Evolutionary conservation across 495 filamentous ascomycete genomes (phyloP), one percentile per base, ranked within the genome.

Genomic region (Elaphomyces granulatus): DNA sequence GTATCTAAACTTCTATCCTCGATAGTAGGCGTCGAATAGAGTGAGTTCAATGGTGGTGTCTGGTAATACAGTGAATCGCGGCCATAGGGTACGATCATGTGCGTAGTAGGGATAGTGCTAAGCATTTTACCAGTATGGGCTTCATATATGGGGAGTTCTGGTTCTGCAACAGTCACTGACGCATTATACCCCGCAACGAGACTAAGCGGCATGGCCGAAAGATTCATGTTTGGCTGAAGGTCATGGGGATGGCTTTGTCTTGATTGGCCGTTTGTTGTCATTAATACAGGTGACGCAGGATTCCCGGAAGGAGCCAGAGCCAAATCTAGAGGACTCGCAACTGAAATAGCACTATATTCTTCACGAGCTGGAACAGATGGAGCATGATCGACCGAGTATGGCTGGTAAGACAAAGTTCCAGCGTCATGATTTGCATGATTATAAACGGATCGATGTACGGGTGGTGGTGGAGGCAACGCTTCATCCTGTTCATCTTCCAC

Each of bases 131-230:
- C 6, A 28, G 6, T 28, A 6, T 28, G 23, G 12, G 40, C 43
- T 37, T 61, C 59, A 30, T 53, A 37, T 0, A 45, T 49, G 14
- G 44, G 36, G n/a, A 51, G 53, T 33, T 79, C 68, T 2, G 70
- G 59, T 8, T 76, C 66, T 31, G 77, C 74, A 16, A 74, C 71
- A 7, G 70, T 66, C 32, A 73, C 57, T 34, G 46, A 54, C 1
- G 74, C 70, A 49, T 81, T 78, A 45, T 81, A 75, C 2, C 81
- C 81, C 18, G 81, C 72, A 38, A 83, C 74, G 15, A 87, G 59
- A 33, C 78, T 82, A 15, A 74, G 56, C 1, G 81, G 81, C 43
- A 83, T 66, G 8, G 65, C 45, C 8, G 74, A 60, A 4, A 56
- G 47, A 31, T 55, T 51, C 30, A 51, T 70, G 60, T 36, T 53